Evolutionary conservation across 2,329 filamentous ascomycete species (phyloP).

Genomic region (Fusarium sarcochroum): DNA sequence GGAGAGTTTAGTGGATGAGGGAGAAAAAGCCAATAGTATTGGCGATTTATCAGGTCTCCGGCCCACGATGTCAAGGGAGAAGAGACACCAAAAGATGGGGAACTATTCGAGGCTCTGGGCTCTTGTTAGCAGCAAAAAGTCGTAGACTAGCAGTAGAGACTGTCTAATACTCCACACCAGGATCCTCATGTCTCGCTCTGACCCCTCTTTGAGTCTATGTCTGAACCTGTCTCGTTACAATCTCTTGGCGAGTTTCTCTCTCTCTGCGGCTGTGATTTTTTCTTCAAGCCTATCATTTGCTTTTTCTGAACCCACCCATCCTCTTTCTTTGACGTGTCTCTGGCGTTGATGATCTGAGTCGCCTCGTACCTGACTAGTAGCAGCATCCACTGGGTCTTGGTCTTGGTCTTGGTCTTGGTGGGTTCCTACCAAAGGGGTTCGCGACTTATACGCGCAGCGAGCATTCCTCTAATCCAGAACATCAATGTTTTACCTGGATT

Average conservation of each 20-base stretch:
- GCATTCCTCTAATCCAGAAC: constrained; percentile 39
- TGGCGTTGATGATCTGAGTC: constrained; percentile 37
- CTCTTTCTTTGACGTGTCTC: constrained; percentile 15
- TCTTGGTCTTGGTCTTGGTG: constrained; percentile 2
- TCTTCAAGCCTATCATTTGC: constrained; percentile 31
- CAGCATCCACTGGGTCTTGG: no score
- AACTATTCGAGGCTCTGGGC: constrained; percentile 13
- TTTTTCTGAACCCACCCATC: constrained; percentile 2
- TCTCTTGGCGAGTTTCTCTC: constrained; percentile 10
- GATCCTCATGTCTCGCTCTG: constrained; percentile 35
- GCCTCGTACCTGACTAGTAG: constrained; percentile 35
- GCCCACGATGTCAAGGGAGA: constrained; percentile 36
- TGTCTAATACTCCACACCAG: neutral
- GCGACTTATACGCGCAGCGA: constrained; percentile 40
- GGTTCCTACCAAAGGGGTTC: constrained; percentile 27
- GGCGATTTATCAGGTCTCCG: constrained; percentile 37
- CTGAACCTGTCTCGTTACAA: constrained; percentile 37
- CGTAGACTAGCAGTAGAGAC: neutral
- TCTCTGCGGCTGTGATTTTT: constrained; percentile 10
- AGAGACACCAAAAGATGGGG: neutral
- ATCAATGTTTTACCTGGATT: constrained; percentile 36
- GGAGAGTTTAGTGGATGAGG: constrained; percentile 24
- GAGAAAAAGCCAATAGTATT: constrained; percentile 43
- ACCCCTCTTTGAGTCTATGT: constrained; percentile 6
- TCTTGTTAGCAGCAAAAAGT: constrained; percentile 1